A percentile compares a stretch with the other conserved stretches of the same genome.
Conservation (phyloP, 1,284 basidiomycete species). For the Leccinum angustisporum region DNA sequence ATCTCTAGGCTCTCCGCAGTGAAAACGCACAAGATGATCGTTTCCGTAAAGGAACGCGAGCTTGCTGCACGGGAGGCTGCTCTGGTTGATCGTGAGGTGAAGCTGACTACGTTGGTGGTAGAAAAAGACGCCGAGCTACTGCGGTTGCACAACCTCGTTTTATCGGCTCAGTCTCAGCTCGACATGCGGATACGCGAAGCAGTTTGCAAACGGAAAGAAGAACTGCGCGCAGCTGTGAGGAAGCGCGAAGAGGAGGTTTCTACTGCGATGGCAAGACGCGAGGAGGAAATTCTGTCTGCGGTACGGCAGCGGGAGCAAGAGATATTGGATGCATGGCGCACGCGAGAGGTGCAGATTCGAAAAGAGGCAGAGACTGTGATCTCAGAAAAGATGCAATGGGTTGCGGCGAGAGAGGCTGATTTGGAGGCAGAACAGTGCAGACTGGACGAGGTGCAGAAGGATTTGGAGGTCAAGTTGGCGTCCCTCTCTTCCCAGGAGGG, state of each 20-base stretch:
- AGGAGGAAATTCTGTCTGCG: constrained; percentile 71
- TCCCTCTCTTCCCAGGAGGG: constrained; percentile 41
- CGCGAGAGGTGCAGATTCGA: constrained; percentile 56
- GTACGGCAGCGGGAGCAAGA: constrained; percentile 68
- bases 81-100: constrained; percentile 55
- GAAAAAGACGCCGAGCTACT: constrained; percentile 62
- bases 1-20: constrained; percentile 54
- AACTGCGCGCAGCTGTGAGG: constrained; percentile 61
- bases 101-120: constrained; percentile 44
- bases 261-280: constrained; percentile 57
- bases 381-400: constrained; percentile 55
- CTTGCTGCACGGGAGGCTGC: constrained; percentile 56
- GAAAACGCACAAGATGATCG: constrained; percentile 57
- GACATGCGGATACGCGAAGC: constrained; percentile 60
- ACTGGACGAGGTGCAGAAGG: constrained; percentile 44
- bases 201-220: constrained; percentile 62
- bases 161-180: constrained; percentile 40
- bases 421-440: constrained; percentile 51
- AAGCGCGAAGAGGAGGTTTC: constrained; percentile 72
- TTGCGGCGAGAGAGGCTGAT: constrained; percentile 51
- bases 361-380: constrained; percentile 48
- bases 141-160: constrained; percentile 45
- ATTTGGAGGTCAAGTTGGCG: constrained; percentile 48
- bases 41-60: constrained; percentile 63
- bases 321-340: constrained; percentile 63